A percentile compares a stretch with the other conserved stretches of the same genome.
phyloP scores from a whole-genome alignment of 371 early-diverging fungal genomes.

The Circinella umbellata region DNA sequence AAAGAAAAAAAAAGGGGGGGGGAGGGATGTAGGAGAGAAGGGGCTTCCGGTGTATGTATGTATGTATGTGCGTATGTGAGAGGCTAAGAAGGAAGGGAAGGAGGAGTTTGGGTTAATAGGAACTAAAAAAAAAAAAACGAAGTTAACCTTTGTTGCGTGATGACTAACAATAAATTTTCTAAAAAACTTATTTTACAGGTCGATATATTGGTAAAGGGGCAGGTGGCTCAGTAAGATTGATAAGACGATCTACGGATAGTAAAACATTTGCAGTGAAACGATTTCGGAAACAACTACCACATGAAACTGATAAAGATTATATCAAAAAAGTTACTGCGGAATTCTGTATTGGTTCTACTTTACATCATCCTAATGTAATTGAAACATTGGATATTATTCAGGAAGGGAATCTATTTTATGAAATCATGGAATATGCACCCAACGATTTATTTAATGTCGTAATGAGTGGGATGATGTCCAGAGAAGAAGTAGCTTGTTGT shows the following conservation, averaged over 20 bases:
- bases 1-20: too few species aligned
- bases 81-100: too few species aligned
- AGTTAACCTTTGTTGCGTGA: too few species aligned
- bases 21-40: too few species aligned
- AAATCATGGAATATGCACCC: slow-evolving; percentile 86
- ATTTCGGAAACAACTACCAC: slow-evolving; percentile 73
- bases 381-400: slow-evolving; percentile 85
- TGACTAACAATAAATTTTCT: too few species aligned
- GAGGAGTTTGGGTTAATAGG: too few species aligned
- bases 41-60: neutral
- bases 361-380: slow-evolving; percentile 87
- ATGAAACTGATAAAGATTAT: slow-evolving; percentile 79
- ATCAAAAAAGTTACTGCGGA: slow-evolving; percentile 85
- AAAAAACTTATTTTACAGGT: slow-evolving; percentile 32
- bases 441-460: slow-evolving; percentile 79
- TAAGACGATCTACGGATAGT: slow-evolving; percentile 55
- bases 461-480: slow-evolving; percentile 67
- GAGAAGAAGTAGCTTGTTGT: slow-evolving; percentile 73
- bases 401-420: slow-evolving; percentile 64
- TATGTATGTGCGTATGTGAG: neutral
- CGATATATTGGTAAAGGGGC: slow-evolving; percentile 78
- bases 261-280: slow-evolving; percentile 82
- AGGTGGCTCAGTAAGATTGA: slow-evolving; percentile 76
- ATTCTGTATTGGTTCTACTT: slow-evolving; percentile 82
- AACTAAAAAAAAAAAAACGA: too few species aligned